Percentiles rank a stretch among this genome's conserved stretches.
These are phyloP conservation scores for Saccharum hybrid DNA, from an alignment of 202 grass and related monocot genomes.

Conservation along the genomic window DNA sequence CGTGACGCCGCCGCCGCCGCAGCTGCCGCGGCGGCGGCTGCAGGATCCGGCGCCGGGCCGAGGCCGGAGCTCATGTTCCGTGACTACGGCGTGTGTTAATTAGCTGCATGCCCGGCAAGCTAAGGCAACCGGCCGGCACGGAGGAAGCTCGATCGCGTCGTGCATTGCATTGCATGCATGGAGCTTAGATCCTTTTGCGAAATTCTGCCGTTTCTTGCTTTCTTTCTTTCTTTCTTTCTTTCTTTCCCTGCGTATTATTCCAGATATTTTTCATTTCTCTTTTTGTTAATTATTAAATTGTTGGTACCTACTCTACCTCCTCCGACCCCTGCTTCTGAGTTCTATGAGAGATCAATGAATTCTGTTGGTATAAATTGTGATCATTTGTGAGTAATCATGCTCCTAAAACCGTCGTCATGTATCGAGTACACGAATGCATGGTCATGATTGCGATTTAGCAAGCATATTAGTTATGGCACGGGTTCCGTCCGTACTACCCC, in stretches of 20 bases:
- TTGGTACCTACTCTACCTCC: constrained; percentile 31
- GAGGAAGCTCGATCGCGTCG: background rate
- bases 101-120: background rate
- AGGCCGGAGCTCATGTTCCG: constrained; percentile 77
- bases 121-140: background rate
- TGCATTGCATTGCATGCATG: constrained; percentile 39
- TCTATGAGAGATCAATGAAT: constrained; percentile 50
- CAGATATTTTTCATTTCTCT: constrained; percentile 47
- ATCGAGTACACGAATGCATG: background rate
- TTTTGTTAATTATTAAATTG: constrained; percentile 57
- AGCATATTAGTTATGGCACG: constrained; percentile 7
- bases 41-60: constrained; percentile 34
- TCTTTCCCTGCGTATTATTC: constrained; percentile 14
- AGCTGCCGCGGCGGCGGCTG: constrained; percentile 28
- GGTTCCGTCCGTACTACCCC: background rate
- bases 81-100: constrained; percentile 82
- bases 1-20: constrained; percentile 43
- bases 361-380: constrained; percentile 52
- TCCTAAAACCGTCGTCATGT: background rate
- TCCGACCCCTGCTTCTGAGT: constrained; percentile 15
- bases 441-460: constrained; percentile 16
- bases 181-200: constrained; percentile 47
- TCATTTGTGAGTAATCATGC: constrained; percentile 22
- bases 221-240: no score
- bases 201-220: constrained; percentile 33